phyloP scores from a whole-genome alignment of 2,329 filamentous ascomycete species.

The Sclerotinia sclerotiorum region DNA sequence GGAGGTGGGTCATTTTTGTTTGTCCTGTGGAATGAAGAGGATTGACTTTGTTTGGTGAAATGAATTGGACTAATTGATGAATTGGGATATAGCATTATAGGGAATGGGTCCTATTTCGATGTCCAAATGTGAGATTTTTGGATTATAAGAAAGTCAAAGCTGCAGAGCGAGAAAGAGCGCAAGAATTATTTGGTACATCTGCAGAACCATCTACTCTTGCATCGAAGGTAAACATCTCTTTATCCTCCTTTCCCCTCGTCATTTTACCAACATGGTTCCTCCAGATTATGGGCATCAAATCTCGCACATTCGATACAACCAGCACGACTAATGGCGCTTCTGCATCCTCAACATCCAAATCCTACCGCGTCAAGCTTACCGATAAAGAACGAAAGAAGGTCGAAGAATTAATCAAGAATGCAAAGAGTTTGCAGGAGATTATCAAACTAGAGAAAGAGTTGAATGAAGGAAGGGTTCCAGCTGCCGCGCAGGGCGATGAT shows the following conservation, averaged over 20 bases:
- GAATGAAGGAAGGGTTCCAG: constrained; percentile 81
- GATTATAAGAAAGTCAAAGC: constrained; percentile 92
- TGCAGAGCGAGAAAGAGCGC: constrained; percentile 72
- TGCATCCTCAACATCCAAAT: constrained; percentile 54
- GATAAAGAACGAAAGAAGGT: constrained; percentile 84
- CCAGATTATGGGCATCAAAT: constrained; percentile 83
- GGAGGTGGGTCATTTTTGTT: constrained; percentile 62
- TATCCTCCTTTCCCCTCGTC: not conserved
- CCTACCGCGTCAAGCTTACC: constrained; percentile 79
- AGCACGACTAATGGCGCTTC: constrained; percentile 48
- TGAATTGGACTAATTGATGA: not conserved
- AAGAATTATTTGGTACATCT: constrained; percentile 77
- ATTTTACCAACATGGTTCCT: not conserved
- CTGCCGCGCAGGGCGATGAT: constrained; percentile 58
- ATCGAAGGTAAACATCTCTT: constrained; percentile 54
- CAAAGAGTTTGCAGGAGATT: constrained; percentile 88
- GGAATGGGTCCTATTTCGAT: constrained; percentile 85
- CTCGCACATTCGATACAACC: constrained; percentile 63
- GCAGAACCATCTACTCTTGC: constrained; percentile 80
- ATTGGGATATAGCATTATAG: constrained; percentile 71
- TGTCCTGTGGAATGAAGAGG: not conserved
- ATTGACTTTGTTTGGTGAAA: not conserved
- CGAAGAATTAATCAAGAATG: constrained; percentile 83
- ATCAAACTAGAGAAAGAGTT: constrained; percentile 86
- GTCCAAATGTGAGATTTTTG: constrained; percentile 81